These are phyloP conservation scores for Lyophyllum atratum DNA, from an alignment of 768 basidiomycete genomes.

Conservation along the genomic window DNA sequence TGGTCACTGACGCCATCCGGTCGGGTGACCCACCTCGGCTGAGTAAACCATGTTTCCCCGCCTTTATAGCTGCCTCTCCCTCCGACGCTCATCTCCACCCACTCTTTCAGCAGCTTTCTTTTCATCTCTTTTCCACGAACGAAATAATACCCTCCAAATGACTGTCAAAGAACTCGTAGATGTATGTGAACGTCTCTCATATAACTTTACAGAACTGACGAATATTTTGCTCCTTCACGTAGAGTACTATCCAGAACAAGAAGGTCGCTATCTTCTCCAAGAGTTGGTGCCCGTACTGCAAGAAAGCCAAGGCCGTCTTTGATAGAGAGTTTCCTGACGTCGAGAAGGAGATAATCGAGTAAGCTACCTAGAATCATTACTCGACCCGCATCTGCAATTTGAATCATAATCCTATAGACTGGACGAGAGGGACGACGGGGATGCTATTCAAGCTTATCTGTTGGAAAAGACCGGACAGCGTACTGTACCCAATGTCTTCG, in stretches of 20 bases:
- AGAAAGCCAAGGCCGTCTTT: slow-evolving; percentile 49
- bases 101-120: slow-evolving; percentile 24
- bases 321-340: slow-evolving; percentile 37
- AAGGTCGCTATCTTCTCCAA: slow-evolving; percentile 65
- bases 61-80: slow-evolving; percentile 18
- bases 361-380: slow-evolving; percentile 15
- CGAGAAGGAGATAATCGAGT: slow-evolving; percentile 49
- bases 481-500: slow-evolving; percentile 79
- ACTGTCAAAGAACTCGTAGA: slow-evolving; percentile 44
- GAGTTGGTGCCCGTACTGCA: slow-evolving; percentile 55
- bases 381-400: neutral
- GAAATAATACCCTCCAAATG: slow-evolving; percentile 30
- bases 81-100: slow-evolving; percentile 11
- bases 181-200: slow-evolving; percentile 25
- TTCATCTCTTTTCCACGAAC: slow-evolving; percentile 32
- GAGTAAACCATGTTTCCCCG: slow-evolving; percentile 18
- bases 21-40: slow-evolving; percentile 9
- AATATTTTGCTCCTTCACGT: slow-evolving; percentile 22
- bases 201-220: neutral
- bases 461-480: slow-evolving; percentile 61
- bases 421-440: slow-evolving; percentile 58
- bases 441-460: slow-evolving; percentile 68
- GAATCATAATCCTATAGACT: slow-evolving; percentile 40
- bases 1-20: slow-evolving; percentile 16
- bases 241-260: slow-evolving; percentile 51